phyloP scores from a whole-genome alignment of 208 protist species.

The Trichomonas gallinae region DNA sequence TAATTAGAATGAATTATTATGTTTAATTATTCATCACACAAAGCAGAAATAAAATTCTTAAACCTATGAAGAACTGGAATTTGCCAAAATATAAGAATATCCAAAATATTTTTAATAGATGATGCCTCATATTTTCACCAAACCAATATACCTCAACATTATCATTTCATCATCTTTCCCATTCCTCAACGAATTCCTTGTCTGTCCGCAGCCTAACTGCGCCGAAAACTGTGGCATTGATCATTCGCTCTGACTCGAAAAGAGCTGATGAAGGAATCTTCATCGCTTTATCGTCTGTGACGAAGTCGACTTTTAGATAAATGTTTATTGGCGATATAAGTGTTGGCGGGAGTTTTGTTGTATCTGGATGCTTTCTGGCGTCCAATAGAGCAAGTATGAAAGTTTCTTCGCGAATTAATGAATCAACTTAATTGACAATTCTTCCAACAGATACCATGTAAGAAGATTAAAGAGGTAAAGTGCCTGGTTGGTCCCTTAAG shows the following conservation, averaged over 20 bases:
- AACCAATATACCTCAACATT: too few relatives aligned
- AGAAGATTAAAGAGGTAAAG: too few relatives aligned
- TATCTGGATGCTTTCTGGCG: not conserved
- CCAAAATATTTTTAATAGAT: too few relatives aligned
- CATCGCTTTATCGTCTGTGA: not conserved
- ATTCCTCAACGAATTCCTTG: not conserved
- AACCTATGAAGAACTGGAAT: too few relatives aligned
- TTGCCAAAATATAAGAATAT: too few relatives aligned
- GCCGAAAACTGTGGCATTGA: not conserved
- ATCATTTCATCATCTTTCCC: too few relatives aligned
- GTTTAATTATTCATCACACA: too few relatives aligned
- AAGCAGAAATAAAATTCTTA: too few relatives aligned
- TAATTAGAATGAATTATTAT: too few relatives aligned
- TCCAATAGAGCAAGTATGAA: not conserved
- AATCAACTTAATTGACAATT: not conserved
- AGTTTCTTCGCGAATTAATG: not conserved
- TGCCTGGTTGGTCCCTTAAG: too few relatives aligned
- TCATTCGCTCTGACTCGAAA: not conserved
- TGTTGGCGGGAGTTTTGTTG: not conserved
- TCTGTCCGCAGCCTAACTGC: not conserved
- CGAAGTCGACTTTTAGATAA: not conserved
- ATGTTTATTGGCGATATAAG: not conserved
- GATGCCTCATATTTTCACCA: too few relatives aligned
- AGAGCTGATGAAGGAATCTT: not conserved
- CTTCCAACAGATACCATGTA: not conserved